Percentiles rank a stretch among this genome's conserved stretches.
Conservation (phyloP, 441 rosid genomes). For the Oxalis stricta region DNA sequence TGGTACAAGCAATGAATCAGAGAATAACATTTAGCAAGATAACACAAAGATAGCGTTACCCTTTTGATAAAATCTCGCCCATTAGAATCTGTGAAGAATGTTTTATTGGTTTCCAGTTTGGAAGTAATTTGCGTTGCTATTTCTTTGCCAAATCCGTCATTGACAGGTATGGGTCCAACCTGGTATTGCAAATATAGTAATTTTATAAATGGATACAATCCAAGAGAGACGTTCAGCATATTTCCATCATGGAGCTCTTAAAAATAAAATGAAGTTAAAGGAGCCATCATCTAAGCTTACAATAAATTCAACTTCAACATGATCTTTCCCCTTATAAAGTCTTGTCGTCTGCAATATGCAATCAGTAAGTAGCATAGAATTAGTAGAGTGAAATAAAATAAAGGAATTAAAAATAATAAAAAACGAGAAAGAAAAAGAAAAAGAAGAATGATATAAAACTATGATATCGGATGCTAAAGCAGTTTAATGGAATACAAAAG, state of each 20-base stretch:
- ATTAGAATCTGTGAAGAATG: conserved; percentile 93
- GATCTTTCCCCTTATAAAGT: conserved; percentile 77
- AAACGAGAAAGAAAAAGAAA: neutral
- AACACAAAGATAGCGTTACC: conserved; percentile 30
- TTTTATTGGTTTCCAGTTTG: conserved; percentile 47
- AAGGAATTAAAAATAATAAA: neutral
- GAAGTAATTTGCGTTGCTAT: conserved; percentile 71
- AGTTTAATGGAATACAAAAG: neutral
- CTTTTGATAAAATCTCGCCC: conserved; percentile 93
- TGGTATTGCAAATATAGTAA: conserved; percentile 17
- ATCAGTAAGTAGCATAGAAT: too few relatives aligned
- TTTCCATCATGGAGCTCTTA: neutral
- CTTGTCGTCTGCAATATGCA: conserved; percentile 55
- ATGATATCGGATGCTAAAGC: too few relatives aligned
- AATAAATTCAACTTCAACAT: conserved; percentile 91
- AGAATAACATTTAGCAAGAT: too few relatives aligned
- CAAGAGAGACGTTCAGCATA: neutral
- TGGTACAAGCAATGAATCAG: too few relatives aligned
- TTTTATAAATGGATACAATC: conserved; percentile 6
- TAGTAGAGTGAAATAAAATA: neutral
- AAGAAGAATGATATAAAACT: too few relatives aligned
- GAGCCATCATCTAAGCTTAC: conserved; percentile 35
- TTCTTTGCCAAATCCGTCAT: conserved; percentile 87
- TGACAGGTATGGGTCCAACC: conserved; percentile 83
- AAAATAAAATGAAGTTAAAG: conserved; percentile 3